A percentile compares a stretch with the other conserved stretches of the same genome.
Conservation (phyloP, 306 rosid genomes). For the Glycine soja region DNA sequence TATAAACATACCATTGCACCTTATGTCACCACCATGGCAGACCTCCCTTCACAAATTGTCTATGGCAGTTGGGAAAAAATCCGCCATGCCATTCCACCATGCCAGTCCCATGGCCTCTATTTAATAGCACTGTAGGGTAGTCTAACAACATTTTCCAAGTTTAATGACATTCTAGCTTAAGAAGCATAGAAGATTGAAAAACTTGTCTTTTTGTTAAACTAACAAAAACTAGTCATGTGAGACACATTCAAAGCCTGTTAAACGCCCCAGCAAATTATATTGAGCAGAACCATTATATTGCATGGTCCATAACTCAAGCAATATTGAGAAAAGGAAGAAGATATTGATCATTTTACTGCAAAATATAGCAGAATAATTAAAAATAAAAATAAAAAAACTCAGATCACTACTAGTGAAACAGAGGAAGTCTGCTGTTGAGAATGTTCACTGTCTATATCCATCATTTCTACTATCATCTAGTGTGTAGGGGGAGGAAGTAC, state of each 20-base stretch:
- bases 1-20: too few relatives aligned
- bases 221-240: neutral
- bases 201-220: neutral
- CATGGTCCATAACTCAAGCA: neutral
- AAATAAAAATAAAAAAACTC: too few relatives aligned
- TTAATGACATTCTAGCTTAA: neutral
- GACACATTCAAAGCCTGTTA: neutral
- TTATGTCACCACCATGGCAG: too few relatives aligned
- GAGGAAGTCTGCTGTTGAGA: too few relatives aligned
- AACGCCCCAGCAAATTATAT: neutral
- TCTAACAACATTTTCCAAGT: neutral
- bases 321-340: slow-evolving; percentile 5
- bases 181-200: slow-evolving; percentile 14
- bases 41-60: too few relatives aligned
- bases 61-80: too few relatives aligned
- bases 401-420: too few relatives aligned
- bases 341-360: neutral
- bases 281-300: slow-evolving; percentile 8
- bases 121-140: neutral
- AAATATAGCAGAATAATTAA: neutral
- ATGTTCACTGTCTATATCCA: too few relatives aligned
- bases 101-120: too few relatives aligned
- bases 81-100: too few relatives aligned
- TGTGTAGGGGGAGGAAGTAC: too few relatives aligned
- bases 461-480: too few relatives aligned